Percentiles rank a stretch among this genome's conserved stretches.
These are phyloP conservation scores for Cryptomeria japonica DNA, from an alignment of 75 land plant species.

Conservation along the genomic window DNA sequence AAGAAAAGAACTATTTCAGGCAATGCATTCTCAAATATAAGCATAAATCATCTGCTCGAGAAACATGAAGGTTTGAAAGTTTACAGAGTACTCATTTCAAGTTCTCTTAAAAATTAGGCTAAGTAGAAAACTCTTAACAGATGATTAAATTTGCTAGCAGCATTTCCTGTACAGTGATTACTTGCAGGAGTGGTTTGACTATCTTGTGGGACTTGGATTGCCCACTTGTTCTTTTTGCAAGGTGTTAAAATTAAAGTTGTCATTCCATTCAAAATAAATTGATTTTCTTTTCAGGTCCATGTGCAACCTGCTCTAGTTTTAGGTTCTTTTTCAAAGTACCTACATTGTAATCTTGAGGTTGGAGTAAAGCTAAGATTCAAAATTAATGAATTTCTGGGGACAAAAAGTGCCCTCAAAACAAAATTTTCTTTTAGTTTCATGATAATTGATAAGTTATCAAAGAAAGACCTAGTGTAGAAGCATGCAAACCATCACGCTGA, in stretches of 20 bases:
- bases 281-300: constrained; percentile 29
- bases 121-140: neutral
- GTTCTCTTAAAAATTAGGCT: neutral
- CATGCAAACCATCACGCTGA: neutral
- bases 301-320: constrained; percentile 34
- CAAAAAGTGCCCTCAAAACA: neutral
- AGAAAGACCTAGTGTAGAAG: neutral
- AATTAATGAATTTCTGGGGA: too few species aligned
- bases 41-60: too few species aligned
- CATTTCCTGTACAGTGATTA: neutral
- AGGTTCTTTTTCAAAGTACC: constrained; percentile 26
- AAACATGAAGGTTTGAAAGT: too few species aligned
- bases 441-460: neutral
- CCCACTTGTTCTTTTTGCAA: too few species aligned
- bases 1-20: neutral
- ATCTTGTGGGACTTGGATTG: too few species aligned
- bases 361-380: neutral
- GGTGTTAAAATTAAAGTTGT: neutral
- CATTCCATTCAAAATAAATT: too few species aligned
- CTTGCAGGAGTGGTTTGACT: too few species aligned
- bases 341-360: neutral
- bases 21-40: neutral
- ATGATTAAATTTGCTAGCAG: neutral
- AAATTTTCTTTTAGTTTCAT: neutral
- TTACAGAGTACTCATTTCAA: too few species aligned